Conservation (phyloP, 2,329 filamentous ascomycete genomes). For the Colletotrichum theobromicola region DNA sequence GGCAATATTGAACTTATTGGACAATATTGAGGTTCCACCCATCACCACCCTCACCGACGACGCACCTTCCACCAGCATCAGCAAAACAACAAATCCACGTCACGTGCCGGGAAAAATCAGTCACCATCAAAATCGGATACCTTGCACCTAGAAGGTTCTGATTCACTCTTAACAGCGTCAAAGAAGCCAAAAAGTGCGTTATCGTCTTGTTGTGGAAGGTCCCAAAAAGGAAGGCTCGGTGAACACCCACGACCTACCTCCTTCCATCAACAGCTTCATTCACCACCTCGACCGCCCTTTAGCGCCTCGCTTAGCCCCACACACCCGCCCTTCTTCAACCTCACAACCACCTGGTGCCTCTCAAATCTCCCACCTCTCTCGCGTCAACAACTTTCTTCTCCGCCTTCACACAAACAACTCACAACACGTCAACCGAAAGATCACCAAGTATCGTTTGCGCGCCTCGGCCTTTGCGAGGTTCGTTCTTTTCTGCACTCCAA, state of each 20-base stretch:
- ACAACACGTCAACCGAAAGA: neutral
- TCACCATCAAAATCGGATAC: neutral
- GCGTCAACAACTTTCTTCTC: neutral
- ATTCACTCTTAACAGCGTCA: neutral
- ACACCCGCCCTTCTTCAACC: neutral
- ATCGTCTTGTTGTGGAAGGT: neutral
- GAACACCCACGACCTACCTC: neutral
- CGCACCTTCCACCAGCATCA: neutral
- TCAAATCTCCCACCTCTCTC: neutral
- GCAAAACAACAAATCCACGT: neutral
- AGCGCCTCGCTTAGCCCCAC: neutral
- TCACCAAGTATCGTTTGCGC: constrained; percentile 5
- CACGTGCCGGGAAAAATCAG: neutral
- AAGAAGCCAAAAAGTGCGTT: neutral
- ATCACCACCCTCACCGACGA: neutral
- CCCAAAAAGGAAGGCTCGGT: neutral
- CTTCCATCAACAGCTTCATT: constrained; percentile 8
- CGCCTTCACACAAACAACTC: neutral
- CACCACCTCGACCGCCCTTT: neutral
- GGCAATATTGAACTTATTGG: neutral
- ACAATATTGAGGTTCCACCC: neutral
- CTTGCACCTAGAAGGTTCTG: neutral
- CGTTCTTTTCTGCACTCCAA: neutral
- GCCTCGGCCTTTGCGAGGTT: neutral
- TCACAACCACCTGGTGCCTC: neutral